These are phyloP conservation scores for Pleurotus giganteus DNA, from an alignment of 768 basidiomycete genomes.

Conservation along the genomic window DNA sequence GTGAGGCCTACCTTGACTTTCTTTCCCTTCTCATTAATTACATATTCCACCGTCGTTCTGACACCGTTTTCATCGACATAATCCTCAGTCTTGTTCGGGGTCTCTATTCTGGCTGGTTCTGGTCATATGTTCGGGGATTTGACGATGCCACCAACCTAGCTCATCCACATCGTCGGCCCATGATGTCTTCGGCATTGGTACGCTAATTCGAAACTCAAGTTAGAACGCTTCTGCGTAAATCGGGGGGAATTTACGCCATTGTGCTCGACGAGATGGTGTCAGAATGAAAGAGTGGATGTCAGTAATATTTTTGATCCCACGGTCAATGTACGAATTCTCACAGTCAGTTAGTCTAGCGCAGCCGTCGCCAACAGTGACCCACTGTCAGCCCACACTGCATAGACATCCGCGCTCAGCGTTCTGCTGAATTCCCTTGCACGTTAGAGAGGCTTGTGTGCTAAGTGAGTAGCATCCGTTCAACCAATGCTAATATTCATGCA, in stretches of 20 bases:
- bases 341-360: no score
- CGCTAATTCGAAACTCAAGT: constrained; percentile 22
- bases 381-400: no score
- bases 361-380: no score
- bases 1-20: constrained; percentile 75
- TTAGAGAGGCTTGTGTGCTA: no score
- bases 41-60: constrained; percentile 79
- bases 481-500: no score
- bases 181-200: constrained; percentile 64
- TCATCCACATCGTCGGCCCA: constrained; percentile 91
- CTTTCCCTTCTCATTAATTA: constrained; percentile 88
- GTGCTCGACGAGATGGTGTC: no score
- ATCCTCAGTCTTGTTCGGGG: constrained; percentile 57
- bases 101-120: constrained; percentile 28
- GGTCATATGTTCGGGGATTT: neutral
- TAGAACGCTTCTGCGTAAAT: neutral
- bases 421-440: no score
- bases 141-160: constrained; percentile 40
- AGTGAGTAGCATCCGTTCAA: no score
- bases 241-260: constrained; percentile 3
- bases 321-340: no score
- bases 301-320: no score
- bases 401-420: no score
- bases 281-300: no score
- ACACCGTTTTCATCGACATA: constrained; percentile 85